Evolutionary conservation across 139 green algal species (phyloP), one percentile per base, ranked within the genome.

Genomic region (Chlorella sp.): DNA sequence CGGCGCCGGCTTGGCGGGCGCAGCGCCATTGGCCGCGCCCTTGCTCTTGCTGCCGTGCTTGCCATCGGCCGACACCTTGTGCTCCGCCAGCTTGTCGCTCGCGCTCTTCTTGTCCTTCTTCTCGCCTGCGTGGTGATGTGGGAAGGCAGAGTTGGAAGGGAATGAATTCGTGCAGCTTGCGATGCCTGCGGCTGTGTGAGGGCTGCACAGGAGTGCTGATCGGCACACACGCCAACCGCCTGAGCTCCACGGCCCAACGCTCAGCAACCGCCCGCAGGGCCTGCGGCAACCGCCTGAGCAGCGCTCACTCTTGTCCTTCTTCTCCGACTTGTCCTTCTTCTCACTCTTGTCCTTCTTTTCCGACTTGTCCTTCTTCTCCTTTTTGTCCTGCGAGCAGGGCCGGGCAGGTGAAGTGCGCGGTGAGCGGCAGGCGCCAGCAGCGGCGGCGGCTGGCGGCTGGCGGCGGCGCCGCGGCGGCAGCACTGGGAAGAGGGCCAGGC

Each of bases 341-440:
- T 93, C 85, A 38, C 89, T 64, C n/a, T 82, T 74, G 6, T 44
- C 56, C 34, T 87, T 85, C 17, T 88, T 85, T 57, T 85, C 85
- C 72, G 90, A 88, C 38, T 94, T 87, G 38, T 80, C 84, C 85
- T 95, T 93, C 15, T 93, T 86, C 47, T 93, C 73, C 57, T 91
- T 88, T 44, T 88, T 84, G 15, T 82, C 60, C 81, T 86, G 70
- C 38, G 11, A 1, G 5, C 47, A 69, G 4, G 44, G 44, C 44
- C 6, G 34, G 0, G n/a, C n/a, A n/a, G n/a, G n/a, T n/a, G n/a
- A n/a, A n/a, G 6, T 23, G 65, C 30, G 30, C 32, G 6, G 65
- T n/a, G 21, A 23, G 21, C 7, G 60, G 21, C 20, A 6, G 60
- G 13, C 7, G 60, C 21, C 60, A 30, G n/a, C 11, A 13, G 67